Percentiles rank a stretch among this genome's conserved stretches.
Conservation (phyloP, 208 protist genomes). For the Leishmania amazonensis region DNA sequence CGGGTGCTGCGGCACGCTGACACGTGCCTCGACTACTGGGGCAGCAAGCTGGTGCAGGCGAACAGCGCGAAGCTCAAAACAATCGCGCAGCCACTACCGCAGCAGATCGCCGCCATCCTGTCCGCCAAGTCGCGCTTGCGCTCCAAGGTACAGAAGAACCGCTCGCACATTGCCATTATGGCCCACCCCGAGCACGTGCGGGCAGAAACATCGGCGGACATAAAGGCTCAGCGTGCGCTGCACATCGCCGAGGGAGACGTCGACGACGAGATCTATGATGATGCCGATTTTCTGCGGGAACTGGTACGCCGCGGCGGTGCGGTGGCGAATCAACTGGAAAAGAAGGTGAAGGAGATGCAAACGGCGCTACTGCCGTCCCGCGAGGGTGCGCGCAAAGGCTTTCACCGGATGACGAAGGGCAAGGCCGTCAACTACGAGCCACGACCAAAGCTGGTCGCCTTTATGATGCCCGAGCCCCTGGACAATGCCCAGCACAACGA, state of each 20-base stretch:
- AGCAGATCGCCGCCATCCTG: slow-evolving; percentile 79
- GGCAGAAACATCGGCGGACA: slow-evolving; percentile 32
- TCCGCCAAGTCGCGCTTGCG: slow-evolving; percentile 61
- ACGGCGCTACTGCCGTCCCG: slow-evolving; percentile 29
- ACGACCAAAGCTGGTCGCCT: slow-evolving; percentile 81
- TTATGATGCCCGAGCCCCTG: slow-evolving; percentile 64
- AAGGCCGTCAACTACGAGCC: slow-evolving; percentile 80
- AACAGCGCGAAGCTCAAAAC: slow-evolving; percentile 66
- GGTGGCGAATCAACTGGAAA: slow-evolving; percentile 54
- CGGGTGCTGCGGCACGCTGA: slow-evolving; percentile 49
- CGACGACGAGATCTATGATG: slow-evolving; percentile 83
- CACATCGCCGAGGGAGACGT: slow-evolving; percentile 78
- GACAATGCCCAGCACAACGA: slow-evolving; percentile 66
- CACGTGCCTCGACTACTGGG: slow-evolving; percentile 71
- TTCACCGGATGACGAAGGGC: slow-evolving; percentile 84
- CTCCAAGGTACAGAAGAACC: slow-evolving; percentile 74
- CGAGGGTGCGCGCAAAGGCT: slow-evolving; percentile 58
- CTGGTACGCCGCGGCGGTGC: slow-evolving; percentile 69
- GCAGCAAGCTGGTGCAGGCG: slow-evolving; percentile 63
- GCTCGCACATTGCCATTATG: slow-evolving; percentile 65
- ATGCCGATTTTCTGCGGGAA: slow-evolving; percentile 81
- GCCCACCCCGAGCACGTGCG: slow-evolving; percentile 70
- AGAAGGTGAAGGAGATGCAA: slow-evolving; percentile 59
- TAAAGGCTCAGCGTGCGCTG: slow-evolving; percentile 59
- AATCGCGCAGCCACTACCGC: slow-evolving; percentile 71